Conservation (phyloP, 1,284 basidiomycete species). For the Apiotrichum porosum region DNA sequence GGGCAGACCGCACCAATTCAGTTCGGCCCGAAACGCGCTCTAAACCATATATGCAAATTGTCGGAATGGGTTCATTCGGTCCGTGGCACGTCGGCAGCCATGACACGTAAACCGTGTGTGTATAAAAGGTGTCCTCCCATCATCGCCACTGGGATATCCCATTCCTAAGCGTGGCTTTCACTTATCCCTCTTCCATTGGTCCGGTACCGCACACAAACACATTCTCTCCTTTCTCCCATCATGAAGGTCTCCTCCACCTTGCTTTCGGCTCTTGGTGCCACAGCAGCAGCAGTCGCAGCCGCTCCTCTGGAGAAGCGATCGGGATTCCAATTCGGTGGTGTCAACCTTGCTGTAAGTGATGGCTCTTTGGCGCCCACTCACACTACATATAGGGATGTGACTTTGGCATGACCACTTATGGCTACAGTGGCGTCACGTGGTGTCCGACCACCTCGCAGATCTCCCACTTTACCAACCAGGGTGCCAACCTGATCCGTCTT, state of each 20-base stretch:
- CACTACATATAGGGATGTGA: slow-evolving; percentile 27
- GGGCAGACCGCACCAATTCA: too few species aligned
- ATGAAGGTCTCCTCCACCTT: slow-evolving; percentile 13
- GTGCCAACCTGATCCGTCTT: slow-evolving; percentile 44
- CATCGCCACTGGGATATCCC: too few species aligned
- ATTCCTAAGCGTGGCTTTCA: too few species aligned
- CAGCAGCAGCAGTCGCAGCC: slow-evolving; percentile 7
- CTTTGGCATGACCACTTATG: slow-evolving; percentile 30
- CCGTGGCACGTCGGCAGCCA: too few species aligned
- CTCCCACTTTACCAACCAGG: slow-evolving; percentile 53
- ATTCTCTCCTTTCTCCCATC: background rate
- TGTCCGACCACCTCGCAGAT: slow-evolving; percentile 56
- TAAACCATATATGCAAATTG: too few species aligned
- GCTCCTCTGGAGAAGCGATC: slow-evolving; percentile 22
- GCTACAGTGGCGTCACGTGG: slow-evolving; percentile 18
- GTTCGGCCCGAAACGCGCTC: too few species aligned
- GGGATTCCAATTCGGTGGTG: slow-evolving; percentile 30
- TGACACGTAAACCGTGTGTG: too few species aligned
- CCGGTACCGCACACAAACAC: too few species aligned
- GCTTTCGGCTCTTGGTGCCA: slow-evolving; percentile 9
- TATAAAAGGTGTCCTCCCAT: too few species aligned
- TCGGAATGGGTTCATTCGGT: too few species aligned
- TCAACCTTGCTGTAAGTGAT: slow-evolving; percentile 35
- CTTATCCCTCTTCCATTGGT: too few species aligned
- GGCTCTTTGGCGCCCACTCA: background rate